A percentile compares a stretch with the other conserved stretches of the same genome.
Conservation (phyloP, 441 rosid genomes). For the Mallotus repandus region DNA sequence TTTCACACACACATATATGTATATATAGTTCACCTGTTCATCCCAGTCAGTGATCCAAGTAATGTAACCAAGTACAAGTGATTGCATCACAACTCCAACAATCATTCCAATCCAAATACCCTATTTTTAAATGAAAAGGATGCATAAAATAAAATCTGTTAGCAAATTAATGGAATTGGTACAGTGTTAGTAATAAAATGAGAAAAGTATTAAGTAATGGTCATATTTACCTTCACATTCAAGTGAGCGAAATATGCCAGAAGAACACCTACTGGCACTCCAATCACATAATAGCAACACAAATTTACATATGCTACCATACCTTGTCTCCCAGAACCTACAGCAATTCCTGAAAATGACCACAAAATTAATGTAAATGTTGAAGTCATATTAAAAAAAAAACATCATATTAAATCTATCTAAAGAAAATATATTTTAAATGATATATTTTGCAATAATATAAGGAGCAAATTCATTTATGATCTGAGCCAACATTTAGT, state of each 20-base stretch:
- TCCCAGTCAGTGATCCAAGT: constrained; percentile 42
- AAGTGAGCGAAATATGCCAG: constrained; percentile 42
- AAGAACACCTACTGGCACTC: constrained; percentile 49
- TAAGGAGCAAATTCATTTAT: too few species aligned
- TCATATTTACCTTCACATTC: constrained; percentile 40
- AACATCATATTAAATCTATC: too few species aligned
- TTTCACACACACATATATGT: too few species aligned
- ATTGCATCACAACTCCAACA: constrained; percentile 32
- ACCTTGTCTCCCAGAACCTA: constrained; percentile 69
- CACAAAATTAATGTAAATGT: background rate
- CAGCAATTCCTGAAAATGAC: constrained; percentile 47
- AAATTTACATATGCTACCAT: constrained; percentile 54
- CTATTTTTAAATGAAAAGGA: constrained; percentile 10
- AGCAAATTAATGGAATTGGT: too few species aligned
- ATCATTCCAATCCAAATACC: constrained; percentile 54
- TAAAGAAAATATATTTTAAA: too few species aligned
- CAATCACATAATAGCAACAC: constrained; percentile 53
- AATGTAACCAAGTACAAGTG: constrained; percentile 22
- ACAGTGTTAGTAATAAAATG: too few species aligned
- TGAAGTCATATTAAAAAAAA: background rate
- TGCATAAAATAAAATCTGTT: too few species aligned
- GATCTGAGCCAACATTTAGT: too few species aligned
- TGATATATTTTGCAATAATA: too few species aligned
- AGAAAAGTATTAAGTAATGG: too few species aligned
- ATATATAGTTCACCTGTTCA: constrained; percentile 29